Conservation (phyloP, 1,139 yeast genomes). For the Saccharomyces hybrid region DNA sequence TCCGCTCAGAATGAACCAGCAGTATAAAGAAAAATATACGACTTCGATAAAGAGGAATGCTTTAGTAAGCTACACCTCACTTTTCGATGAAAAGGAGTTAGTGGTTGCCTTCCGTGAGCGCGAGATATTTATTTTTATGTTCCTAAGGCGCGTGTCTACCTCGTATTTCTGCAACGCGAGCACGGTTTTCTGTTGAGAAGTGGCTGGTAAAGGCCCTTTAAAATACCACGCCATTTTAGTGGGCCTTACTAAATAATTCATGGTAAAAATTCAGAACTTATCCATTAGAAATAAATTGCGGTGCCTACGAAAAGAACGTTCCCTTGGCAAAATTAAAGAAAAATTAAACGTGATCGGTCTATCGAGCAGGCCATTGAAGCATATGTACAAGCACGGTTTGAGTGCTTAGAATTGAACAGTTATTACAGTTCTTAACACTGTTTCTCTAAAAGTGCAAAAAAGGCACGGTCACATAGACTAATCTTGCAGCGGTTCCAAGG, state of each 20-base stretch:
- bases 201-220: neutral
- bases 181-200: neutral
- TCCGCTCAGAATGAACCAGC: neutral
- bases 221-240: neutral
- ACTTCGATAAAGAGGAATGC: neutral
- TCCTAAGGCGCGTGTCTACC: neutral
- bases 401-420: too few relatives aligned
- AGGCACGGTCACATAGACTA: too few relatives aligned
- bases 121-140: neutral
- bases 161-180: neutral
- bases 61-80: neutral
- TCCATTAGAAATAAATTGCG: neutral
- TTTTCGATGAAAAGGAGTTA: neutral
- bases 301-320: neutral
- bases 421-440: too few relatives aligned
- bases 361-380: neutral
- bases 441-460: too few relatives aligned
- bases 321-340: too few relatives aligned
- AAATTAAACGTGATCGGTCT: neutral
- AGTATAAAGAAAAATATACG: neutral
- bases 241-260: neutral
- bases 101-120: neutral
- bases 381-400: too few relatives aligned
- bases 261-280: neutral
- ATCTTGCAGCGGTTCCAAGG: too few relatives aligned